Conservation (phyloP, 306 rosid species). For the Quercus rubra region DNA sequence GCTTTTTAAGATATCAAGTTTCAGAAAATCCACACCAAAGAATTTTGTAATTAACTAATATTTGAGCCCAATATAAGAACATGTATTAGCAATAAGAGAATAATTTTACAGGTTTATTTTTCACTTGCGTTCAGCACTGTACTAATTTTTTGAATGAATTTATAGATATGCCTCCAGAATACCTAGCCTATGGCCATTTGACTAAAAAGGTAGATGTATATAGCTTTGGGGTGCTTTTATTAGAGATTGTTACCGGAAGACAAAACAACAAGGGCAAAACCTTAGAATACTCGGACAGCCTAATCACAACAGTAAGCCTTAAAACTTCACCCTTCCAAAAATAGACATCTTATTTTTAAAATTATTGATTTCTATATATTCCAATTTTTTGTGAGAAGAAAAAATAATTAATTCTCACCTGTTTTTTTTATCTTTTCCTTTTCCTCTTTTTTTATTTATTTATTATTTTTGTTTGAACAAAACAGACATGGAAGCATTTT, state of each 20-base stretch:
- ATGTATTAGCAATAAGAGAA: not conserved
- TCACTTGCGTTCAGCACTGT: not conserved
- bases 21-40: not conserved
- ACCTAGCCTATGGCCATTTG: conserved; percentile 87
- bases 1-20: not conserved
- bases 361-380: too few relatives aligned
- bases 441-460: too few relatives aligned
- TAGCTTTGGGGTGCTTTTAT: conserved; percentile 72
- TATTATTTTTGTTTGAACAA: not conserved
- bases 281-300: conserved; percentile 62
- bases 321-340: not conserved
- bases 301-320: conserved; percentile 58
- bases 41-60: not conserved
- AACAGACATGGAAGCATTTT: conserved; percentile 84
- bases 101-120: not conserved
- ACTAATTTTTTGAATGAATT: not conserved
- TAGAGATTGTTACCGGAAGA: conserved; percentile 66
- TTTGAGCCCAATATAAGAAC: not conserved
- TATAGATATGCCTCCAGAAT: conserved; percentile 96
- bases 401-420: not conserved
- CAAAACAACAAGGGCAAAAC: conserved; percentile 73
- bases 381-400: not conserved
- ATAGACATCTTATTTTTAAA: not conserved
- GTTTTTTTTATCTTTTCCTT: not conserved
- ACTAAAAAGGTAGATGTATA: conserved; percentile 87